These are phyloP conservation scores for Phytophthora hybrid DNA, from an alignment of 352 stramenopile species.

Conservation along the genomic window DNA sequence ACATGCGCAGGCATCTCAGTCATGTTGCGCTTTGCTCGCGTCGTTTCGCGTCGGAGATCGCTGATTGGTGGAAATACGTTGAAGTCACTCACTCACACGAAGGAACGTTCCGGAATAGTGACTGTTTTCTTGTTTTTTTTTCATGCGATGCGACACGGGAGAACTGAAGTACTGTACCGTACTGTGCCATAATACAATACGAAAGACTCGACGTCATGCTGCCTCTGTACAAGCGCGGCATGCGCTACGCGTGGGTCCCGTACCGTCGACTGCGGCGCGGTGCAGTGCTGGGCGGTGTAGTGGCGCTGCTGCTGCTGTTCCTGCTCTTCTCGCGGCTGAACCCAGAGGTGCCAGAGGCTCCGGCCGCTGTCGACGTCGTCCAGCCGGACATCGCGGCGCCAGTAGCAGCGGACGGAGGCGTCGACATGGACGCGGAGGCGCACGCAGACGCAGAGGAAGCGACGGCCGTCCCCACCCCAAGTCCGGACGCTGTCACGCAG, in stretches of 20 bases:
- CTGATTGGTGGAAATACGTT: constrained; percentile 26
- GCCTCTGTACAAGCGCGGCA: constrained; percentile 70
- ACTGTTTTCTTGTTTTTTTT: background rate
- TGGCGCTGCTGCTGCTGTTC: constrained; percentile 67
- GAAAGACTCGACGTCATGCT: constrained; percentile 34
- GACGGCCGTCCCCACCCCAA: background rate
- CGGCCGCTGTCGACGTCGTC: constrained; percentile 17
- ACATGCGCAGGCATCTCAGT: background rate
- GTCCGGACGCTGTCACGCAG: background rate
- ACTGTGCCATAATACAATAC: background rate
- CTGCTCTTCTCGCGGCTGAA: constrained; percentile 52
- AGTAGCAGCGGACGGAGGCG: constrained; percentile 14
- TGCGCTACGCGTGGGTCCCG: constrained; percentile 70
- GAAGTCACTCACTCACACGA: constrained; percentile 5
- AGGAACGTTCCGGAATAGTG: background rate
- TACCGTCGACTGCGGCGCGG: constrained; percentile 70
- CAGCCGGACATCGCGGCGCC: constrained; percentile 9
- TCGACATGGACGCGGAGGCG: constrained; percentile 24
- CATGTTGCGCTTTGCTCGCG: no score
- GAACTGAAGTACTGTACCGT: background rate
- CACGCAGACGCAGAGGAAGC: background rate
- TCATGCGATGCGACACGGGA: background rate
- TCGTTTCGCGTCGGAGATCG: no score
- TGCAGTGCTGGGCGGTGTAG: constrained; percentile 44
- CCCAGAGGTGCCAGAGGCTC: background rate